Base-by-base conservation (phyloP, 179 eudicot genomes). In the Beta lomatogona region DNA sequence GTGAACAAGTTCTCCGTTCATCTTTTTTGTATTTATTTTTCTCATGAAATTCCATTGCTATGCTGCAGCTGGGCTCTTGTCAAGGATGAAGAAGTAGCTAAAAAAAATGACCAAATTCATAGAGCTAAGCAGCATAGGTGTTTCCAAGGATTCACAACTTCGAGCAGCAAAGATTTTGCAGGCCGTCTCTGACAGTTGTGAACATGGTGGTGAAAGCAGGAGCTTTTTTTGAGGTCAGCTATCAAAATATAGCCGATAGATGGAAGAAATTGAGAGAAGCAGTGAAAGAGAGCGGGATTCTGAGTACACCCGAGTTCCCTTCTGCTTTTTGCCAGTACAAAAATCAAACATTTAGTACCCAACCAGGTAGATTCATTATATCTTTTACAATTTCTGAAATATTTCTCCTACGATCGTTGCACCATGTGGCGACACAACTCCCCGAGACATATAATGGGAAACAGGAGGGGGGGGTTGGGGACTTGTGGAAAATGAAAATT, bases 1-100 rank as follows among this genome's bases (percentile, higher is more conserved):
- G 9, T 48, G 53, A 48, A 48, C 53, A 48, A 48, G 53, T 48
- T 48, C 3, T 60, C 22, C 2, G n/a, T n/a, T 22, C 22, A 21
- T 21, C 41, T 46, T 25, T 28, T 46, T 77, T 25, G 1, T 52
- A 59, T 28, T 15, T 6, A 14, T 12, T 13, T n/a, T 19, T 61
- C 55, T 79, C 45, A 72, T 71, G 71, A 55, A 22, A 28, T 52
- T 63, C 13, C 18, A 31, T 18, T 55, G 50, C 10, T 21, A 25
- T 85, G 54, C 72, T 59, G 82, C 86, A 96, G 99, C n/a, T 97
- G 99, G 99, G 98, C 99, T 78, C 88, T 97, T 7, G 95, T 94
- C 44, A 94, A 90, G 88, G 97, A 97, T 71, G 57, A 76, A 79
- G 91, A 89, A 76, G 87, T 94, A 15, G 99, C 99, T 0, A 93